Evolutionary conservation across 345 rosid species (phyloP), one percentile per base, ranked within the genome.

Genomic region (Capsella bursapastoris): DNA sequence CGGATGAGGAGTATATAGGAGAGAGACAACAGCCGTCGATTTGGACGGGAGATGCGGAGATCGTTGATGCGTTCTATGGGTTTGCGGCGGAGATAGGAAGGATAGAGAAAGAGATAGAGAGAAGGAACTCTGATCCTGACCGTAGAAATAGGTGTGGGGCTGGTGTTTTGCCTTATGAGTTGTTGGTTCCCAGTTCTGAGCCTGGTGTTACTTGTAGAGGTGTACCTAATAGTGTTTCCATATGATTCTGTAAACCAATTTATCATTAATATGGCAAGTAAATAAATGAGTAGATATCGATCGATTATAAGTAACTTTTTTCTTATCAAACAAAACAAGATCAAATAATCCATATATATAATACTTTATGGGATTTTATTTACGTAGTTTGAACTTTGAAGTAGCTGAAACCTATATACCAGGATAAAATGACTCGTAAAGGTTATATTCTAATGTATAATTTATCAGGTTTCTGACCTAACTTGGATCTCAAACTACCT

Each of bases 191-290:
- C 0, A 92, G 87, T 76, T 96, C 99, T 13, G 97, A 74, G 3
- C 96, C 99, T 0, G 99, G 99, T 0, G 99, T 92, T 29, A 96
- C 99, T 5, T 96, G 98, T 66, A 82, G 96, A 80, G 99, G 99
- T 2, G 90, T 96, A 11, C 99, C 99, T 10, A 96, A 96, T 67
- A 96, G 99, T 58, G 90, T 92, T 5, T 89, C 99, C 0, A 95
- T 95, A 58, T 95, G 81, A 43, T n/a, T 47, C 89, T 2, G 41
- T 38, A 62, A 7, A 25, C 3, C 12, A 52, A 4, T 8, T 53
- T 57, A 22, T 22, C 25, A 22, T 15, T 8, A 8, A 11, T 40
- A 18, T 35, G 6, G 8, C 6, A 48, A 13, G 3, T 5, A 22
- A 14, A 0, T 65, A 64, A 22, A 73, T 32, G 57, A 64, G 64